Conservation (phyloP, 768 basidiomycete species). For the Albatrellus ellisii region DNA sequence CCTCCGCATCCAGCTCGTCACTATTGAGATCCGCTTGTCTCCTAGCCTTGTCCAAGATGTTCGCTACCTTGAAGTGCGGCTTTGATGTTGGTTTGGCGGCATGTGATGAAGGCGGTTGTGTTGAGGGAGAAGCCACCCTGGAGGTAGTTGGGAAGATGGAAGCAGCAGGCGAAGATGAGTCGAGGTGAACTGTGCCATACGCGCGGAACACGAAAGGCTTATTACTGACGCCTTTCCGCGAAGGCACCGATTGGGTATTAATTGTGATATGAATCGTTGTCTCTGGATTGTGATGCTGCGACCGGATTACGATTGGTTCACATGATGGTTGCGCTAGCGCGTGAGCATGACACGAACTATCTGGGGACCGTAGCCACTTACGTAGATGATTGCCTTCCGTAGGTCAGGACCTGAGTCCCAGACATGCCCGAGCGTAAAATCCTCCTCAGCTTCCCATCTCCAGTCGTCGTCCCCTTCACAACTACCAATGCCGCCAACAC, state of each 20-base stretch:
- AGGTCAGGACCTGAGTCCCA: slow-evolving; percentile 35
- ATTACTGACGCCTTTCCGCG: slow-evolving; percentile 46
- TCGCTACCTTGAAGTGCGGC: background rate
- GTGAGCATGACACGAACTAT: too few relatives aligned
- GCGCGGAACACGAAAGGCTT: slow-evolving; percentile 48
- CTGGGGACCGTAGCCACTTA: slow-evolving; percentile 24
- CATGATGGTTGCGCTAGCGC: too few relatives aligned
- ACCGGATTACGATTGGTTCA: too few relatives aligned
- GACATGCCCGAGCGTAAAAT: slow-evolving; percentile 41
- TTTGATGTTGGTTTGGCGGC: too few relatives aligned
- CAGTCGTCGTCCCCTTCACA: slow-evolving; percentile 30
- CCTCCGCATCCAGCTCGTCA: slow-evolving; percentile 8
- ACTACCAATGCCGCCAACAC: slow-evolving; percentile 4
- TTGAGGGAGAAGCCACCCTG: too few relatives aligned
- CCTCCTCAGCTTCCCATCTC: slow-evolving; percentile 63
- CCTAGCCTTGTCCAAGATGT: background rate
- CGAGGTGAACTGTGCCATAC: slow-evolving; percentile 15
- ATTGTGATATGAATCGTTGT: slow-evolving; percentile 52
- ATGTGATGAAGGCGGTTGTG: too few relatives aligned
- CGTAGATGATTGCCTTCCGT: slow-evolving; percentile 44
- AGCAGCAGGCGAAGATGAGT: too few relatives aligned
- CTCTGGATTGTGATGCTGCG: slow-evolving; percentile 38
- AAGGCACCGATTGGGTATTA: slow-evolving; percentile 36
- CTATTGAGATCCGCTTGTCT: background rate
- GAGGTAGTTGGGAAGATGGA: too few relatives aligned